Conservation (phyloP, 129 eudicot species). For the Apium graveolens region DNA sequence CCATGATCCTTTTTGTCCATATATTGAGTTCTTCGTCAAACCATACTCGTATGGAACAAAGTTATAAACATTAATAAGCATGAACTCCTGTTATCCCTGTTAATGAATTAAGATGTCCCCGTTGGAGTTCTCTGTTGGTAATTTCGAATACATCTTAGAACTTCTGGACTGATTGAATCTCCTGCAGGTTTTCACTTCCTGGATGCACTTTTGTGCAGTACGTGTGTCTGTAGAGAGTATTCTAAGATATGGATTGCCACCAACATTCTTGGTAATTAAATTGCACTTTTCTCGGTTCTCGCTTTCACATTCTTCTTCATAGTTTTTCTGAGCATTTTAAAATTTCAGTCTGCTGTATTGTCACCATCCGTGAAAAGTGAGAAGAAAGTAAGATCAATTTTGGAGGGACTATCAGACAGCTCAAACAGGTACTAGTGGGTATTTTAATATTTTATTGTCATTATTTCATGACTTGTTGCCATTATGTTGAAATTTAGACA, state of each 20-base stretch:
- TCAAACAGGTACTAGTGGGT: constrained; percentile 57
- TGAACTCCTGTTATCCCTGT: background rate
- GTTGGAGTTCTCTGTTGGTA: background rate
- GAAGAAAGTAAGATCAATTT: constrained; percentile 90
- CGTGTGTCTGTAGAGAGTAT: constrained; percentile 84
- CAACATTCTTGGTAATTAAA: constrained; percentile 72
- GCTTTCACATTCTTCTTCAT: background rate
- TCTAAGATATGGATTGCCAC: constrained; percentile 91
- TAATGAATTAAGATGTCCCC: background rate
- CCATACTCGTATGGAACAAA: background rate
- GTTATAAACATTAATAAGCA: background rate
- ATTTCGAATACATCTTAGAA: background rate
- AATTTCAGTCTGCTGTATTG: constrained; percentile 82
- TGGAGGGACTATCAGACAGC: constrained; percentile 56
- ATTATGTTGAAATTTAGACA: background rate
- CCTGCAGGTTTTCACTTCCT: constrained; percentile 85
- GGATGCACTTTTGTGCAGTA: constrained; percentile 99
- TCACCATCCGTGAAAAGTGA: constrained; percentile 81
- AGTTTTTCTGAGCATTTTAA: constrained; percentile 1
- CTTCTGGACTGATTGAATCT: background rate
- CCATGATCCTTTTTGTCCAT: background rate
- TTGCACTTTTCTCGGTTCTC: background rate
- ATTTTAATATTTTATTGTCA: background rate
- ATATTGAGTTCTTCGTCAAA: background rate
- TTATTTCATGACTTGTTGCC: background rate